Evolutionary conservation across 2,329 filamentous ascomycete genomes (phyloP).

Genomic region (Dactylonectria estremocensis): DNA sequence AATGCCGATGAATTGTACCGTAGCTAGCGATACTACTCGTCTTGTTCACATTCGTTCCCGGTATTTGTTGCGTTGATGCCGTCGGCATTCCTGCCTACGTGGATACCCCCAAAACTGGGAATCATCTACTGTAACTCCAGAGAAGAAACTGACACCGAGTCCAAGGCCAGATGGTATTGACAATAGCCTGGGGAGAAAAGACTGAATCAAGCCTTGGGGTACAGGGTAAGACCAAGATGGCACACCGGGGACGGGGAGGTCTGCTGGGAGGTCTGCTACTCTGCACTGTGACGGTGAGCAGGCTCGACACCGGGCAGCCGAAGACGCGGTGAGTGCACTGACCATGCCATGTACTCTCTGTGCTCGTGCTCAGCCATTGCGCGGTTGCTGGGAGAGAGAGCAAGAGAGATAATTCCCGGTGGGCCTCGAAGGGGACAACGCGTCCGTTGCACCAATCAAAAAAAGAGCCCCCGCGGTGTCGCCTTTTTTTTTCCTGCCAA

Average conservation of each 20-base stretch:
- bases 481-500: slow-evolving; percentile 19
- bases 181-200: too few species aligned
- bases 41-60: too few species aligned
- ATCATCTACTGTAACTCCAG: too few species aligned
- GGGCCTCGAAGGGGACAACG: slow-evolving; percentile 7
- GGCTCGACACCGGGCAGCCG: background rate
- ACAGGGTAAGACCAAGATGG: background rate
- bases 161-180: too few species aligned
- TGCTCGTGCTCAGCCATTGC: background rate
- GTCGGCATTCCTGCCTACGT: too few species aligned
- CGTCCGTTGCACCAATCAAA: slow-evolving; percentile 23
- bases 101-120: too few species aligned
- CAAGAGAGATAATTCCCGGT: background rate
- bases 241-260: background rate
- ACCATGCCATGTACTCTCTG: background rate
- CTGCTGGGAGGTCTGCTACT: background rate
- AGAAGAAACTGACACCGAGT: too few species aligned
- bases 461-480: slow-evolving; percentile 15
- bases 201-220: background rate
- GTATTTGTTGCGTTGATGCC: too few species aligned
- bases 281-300: background rate
- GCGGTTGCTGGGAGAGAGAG: background rate
- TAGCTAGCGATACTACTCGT: too few species aligned
- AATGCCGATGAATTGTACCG: background rate
- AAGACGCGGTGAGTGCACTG: background rate